Percentiles rank a stretch among this genome's conserved stretches.
These are phyloP conservation scores for Grosmannia serpens DNA, from an alignment of 2,329 filamentous ascomycete genomes.

Conservation along the genomic window DNA sequence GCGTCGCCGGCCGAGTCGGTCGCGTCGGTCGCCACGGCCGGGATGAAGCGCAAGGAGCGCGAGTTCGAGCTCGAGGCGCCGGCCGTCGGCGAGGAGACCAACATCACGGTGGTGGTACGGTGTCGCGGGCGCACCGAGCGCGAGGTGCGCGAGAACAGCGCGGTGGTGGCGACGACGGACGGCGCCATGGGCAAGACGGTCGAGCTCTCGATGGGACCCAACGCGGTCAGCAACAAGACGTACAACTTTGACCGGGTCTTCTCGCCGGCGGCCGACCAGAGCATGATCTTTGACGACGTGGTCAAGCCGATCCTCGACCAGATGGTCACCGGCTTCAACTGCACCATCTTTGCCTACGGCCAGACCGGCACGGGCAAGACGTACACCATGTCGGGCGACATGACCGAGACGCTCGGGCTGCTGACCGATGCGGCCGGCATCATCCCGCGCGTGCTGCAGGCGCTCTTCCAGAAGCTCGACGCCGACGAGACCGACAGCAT, in stretches of 20 bases:
- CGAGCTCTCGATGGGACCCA: slow-evolving; percentile 84
- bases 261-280: slow-evolving; percentile 86
- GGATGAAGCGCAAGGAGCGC: slow-evolving; percentile 75
- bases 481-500: slow-evolving; percentile 68
- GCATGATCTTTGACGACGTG: slow-evolving; percentile 89
- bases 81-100: slow-evolving; percentile 59
- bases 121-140: slow-evolving; percentile 88
- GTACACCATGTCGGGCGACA: slow-evolving; percentile 98
- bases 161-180: slow-evolving; percentile 78
- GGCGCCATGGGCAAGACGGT: slow-evolving; percentile 78
- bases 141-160: slow-evolving; percentile 88
- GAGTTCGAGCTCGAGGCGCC: slow-evolving; percentile 60
- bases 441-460: slow-evolving; percentile 80
- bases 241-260: slow-evolving; percentile 98
- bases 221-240: slow-evolving; percentile 85
- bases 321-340: slow-evolving; percentile 94
- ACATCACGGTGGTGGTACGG: slow-evolving; percentile 94
- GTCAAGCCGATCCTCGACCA: slow-evolving; percentile 87
- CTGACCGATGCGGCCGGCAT: slow-evolving; percentile 89
- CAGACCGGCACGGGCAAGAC: slow-evolving; percentile 98
- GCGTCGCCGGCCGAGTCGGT: slow-evolving; percentile 62
- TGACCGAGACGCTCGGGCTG: slow-evolving; percentile 75
- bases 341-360: slow-evolving; percentile 96
- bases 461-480: slow-evolving; percentile 77
- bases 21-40: slow-evolving; percentile 44